Evolutionary conservation across 2,329 filamentous ascomycete species (phyloP), one percentile per base, ranked within the genome.

Genomic region (Pezicula rhizophila): DNA sequence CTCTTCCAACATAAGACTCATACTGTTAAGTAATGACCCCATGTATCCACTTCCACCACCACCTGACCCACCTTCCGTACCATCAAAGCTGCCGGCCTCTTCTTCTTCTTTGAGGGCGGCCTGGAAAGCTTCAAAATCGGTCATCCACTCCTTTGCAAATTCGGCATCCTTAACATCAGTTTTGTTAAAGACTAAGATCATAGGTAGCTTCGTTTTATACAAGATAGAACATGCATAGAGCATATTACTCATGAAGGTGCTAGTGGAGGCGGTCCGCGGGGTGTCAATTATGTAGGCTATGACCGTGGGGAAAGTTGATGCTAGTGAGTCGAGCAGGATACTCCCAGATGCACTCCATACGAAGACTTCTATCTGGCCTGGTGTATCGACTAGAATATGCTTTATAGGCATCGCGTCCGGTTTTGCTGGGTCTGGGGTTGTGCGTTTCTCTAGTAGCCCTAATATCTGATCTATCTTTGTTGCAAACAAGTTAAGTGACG

Each of bases 231-330:
- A 97, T 18, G 93, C 93, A 68, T 99, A 99, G 39, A 99, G 83
- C 93, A 99, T 99, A 71, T 99, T 99, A 66, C 88, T 95, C 93
- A 99, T 99, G 70, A 99, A 99, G 0, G 93, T 99, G 54, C 87
- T 91, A 0, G 93, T 97, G 35, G 89, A 95, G 33, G 87, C 83
- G 12, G 91, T 95, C 47, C 93, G 84, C 3, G 95, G 93, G 2
- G 93, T 99, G 69, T 99, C 93, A 68, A 99, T 96, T 51, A 99
- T 80, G 70, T 97, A 99, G 49, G 93, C 93, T 60, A 99, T 89
- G 37, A 99, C 89, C 0, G 95, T 99, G 1, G 95, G 93, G 65
- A 99, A 97, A 1, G 87, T 90, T 4, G 88, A 93, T 0, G 95
- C 93, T 45, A 99, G 77, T 12, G 89, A 92, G 65, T 95, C 91